Conservation (phyloP, 2,329 filamentous ascomycete genomes). For the Westerdykella aurantiaca region DNA sequence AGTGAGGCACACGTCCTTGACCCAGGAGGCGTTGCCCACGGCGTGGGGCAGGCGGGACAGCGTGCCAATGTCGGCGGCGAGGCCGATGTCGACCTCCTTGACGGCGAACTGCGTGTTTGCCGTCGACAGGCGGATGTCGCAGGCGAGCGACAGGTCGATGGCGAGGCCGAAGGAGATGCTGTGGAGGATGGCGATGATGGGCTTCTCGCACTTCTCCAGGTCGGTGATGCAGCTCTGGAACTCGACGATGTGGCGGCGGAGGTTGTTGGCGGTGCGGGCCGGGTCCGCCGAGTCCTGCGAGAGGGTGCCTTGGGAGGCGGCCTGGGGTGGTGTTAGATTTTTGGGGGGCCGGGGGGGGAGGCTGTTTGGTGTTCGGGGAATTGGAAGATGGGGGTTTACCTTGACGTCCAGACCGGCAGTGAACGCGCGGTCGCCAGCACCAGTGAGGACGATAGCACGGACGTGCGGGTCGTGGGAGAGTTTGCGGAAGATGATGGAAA, state of each 20-base stretch:
- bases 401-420: slow-evolving; percentile 76
- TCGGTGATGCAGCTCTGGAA: slow-evolving; percentile 75
- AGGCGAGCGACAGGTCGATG: slow-evolving; percentile 54
- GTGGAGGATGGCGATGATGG: slow-evolving; percentile 34
- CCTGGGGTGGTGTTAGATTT: slow-evolving; percentile 37
- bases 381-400: slow-evolving; percentile 6
- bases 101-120: slow-evolving; percentile 59
- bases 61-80: slow-evolving; percentile 75
- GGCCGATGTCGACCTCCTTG: slow-evolving; percentile 76
- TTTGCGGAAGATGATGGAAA: slow-evolving; percentile 63
- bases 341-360: not conserved
- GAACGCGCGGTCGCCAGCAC: slow-evolving; percentile 77
- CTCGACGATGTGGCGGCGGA: slow-evolving; percentile 65
- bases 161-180: slow-evolving; percentile 35
- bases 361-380: not conserved
- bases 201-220: slow-evolving; percentile 85
- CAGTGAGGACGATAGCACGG: slow-evolving; percentile 72
- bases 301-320: slow-evolving; percentile 53
- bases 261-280: slow-evolving; percentile 50
- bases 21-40: slow-evolving; percentile 66
- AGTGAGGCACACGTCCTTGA: slow-evolving; percentile 70
- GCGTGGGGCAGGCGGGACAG: slow-evolving; percentile 67
- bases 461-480: slow-evolving; percentile 68
- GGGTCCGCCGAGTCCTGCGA: slow-evolving; percentile 44
- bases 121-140: slow-evolving; percentile 64